phyloP scores from a whole-genome alignment of 305 asterid genomes.

The Stenogyne calaminthoides region DNA sequence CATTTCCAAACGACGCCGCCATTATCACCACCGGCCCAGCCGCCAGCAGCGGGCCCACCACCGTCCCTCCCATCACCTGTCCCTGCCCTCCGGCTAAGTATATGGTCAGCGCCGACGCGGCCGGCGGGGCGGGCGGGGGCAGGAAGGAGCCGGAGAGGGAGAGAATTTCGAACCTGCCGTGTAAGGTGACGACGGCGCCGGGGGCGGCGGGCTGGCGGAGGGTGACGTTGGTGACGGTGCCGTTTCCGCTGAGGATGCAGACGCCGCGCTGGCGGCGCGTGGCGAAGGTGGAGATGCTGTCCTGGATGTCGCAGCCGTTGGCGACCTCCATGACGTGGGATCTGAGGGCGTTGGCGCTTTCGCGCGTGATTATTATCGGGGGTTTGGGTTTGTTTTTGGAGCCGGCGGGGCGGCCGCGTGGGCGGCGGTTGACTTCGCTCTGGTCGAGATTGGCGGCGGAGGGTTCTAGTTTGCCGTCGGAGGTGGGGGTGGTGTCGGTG shows the following conservation, averaged over 20 bases:
- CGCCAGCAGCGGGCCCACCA: constrained; percentile 72
- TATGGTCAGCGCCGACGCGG: constrained; percentile 71
- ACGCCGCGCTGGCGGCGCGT: constrained; percentile 79
- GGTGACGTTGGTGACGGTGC: constrained; percentile 78
- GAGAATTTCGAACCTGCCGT: constrained; percentile 77
- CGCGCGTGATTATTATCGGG: constrained; percentile 83
- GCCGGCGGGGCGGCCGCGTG: constrained; percentile 80
- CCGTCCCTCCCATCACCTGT: constrained; percentile 86
- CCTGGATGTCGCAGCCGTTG: constrained; percentile 71
- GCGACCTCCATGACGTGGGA: constrained; percentile 84
- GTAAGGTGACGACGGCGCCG: constrained; percentile 67
- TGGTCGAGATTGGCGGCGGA: constrained; percentile 31
- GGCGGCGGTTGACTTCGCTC: constrained; percentile 52
- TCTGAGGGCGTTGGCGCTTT: constrained; percentile 79
- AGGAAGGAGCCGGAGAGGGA: constrained; percentile 81
- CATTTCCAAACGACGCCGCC: constrained; percentile 91
- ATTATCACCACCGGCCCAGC: constrained; percentile 84
- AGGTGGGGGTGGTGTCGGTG: constrained; percentile 20
- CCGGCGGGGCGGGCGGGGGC: constrained; percentile 87
- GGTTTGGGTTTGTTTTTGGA: constrained; percentile 86
- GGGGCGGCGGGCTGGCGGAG: constrained; percentile 77
- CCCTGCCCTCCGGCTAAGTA: constrained; percentile 87
- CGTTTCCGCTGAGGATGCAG: constrained; percentile 74
- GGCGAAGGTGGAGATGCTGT: constrained; percentile 68
- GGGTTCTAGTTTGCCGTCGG: constrained; percentile 29